Base-by-base conservation (phyloP, 352 stramenopile species). In the Globisporangium takayamanum region DNA sequence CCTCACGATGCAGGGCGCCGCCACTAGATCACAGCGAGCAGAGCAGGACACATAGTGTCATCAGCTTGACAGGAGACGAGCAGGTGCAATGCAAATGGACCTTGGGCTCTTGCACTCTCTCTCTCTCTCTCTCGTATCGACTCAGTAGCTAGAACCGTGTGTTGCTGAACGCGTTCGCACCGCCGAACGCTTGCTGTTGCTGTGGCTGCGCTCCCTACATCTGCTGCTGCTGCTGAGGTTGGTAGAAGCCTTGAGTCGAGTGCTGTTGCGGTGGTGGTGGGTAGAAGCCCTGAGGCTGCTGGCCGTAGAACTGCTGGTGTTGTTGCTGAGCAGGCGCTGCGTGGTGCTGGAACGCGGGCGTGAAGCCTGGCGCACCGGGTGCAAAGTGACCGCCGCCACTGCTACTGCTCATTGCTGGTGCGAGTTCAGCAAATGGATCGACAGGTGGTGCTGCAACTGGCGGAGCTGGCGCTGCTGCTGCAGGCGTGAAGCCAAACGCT, bases 351-450 rank as follows among this genome's bases (percentile, higher is more conserved):
- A 67, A 67, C 2, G 28, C 49, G 1, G 57, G 41, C 3, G 25
- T 50, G 41, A 67, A 67, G 42, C 59, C 63, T 30, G 56, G 60
- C 8, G 26, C 30, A 7, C 26, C 18, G 0, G 44, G 49, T 39
- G 6, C 1, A 39, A 39, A 39, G 33, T 39, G 33, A 39, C 33
- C 33, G 5, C 33, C 28, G 28, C 28, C 28, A 39, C 16, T 45
- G 7, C 41, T 45, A 10, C 41, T 18, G 39, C 26, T 36, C 36
- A 56, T 46, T 28, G 41, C 46, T 28, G 50, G 36, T 22, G 66
- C 59, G 57, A 89, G 75, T 22, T 64, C 69, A 48, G 63, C 76
- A 56, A 89, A 86, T 15, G 74, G 79, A 63, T 87, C 79, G 2
- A 64, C 68, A 37, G 65, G 53, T n/a, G 66, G 51, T 22, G 64